These are phyloP conservation scores for Coniochaeta hoffmannii DNA, from an alignment of 2,329 filamentous ascomycete genomes.

Conservation along the genomic window DNA sequence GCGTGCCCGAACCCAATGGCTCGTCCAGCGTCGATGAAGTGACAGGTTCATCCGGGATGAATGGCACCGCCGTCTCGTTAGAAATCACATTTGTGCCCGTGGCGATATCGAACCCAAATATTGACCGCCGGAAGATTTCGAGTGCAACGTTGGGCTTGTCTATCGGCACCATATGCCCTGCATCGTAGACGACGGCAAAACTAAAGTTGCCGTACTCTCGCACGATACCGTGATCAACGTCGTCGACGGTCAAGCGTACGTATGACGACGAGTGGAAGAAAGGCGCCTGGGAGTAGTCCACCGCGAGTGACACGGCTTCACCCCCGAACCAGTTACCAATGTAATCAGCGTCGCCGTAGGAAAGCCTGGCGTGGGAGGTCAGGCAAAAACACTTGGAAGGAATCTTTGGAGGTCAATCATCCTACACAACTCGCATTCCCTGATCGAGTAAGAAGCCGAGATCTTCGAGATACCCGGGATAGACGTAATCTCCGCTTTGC, in stretches of 20 bases:
- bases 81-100: constrained; percentile 8
- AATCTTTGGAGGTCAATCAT: not conserved
- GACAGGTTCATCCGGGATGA: not conserved
- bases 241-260: constrained; percentile 53
- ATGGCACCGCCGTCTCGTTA: not conserved
- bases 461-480: constrained; percentile 45
- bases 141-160: constrained; percentile 17
- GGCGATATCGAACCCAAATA: constrained; percentile 18
- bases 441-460: constrained; percentile 45
- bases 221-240: constrained; percentile 52
- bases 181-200: constrained; percentile 50
- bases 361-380: constrained; percentile 20
- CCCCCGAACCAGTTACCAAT: constrained; percentile 56
- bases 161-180: constrained; percentile 36
- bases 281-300: constrained; percentile 37
- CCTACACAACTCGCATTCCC: constrained; percentile 51
- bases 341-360: constrained; percentile 50
- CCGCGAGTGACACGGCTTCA: constrained; percentile 52
- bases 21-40: not conserved
- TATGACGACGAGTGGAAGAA: constrained; percentile 55
- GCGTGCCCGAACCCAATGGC: no score
- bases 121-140: constrained; percentile 18
- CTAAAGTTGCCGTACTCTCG: constrained; percentile 61
- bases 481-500: constrained; percentile 48
- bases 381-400: not conserved